Conservation (phyloP, 805 yeast species). For the Debaryomyces prosopidis region DNA sequence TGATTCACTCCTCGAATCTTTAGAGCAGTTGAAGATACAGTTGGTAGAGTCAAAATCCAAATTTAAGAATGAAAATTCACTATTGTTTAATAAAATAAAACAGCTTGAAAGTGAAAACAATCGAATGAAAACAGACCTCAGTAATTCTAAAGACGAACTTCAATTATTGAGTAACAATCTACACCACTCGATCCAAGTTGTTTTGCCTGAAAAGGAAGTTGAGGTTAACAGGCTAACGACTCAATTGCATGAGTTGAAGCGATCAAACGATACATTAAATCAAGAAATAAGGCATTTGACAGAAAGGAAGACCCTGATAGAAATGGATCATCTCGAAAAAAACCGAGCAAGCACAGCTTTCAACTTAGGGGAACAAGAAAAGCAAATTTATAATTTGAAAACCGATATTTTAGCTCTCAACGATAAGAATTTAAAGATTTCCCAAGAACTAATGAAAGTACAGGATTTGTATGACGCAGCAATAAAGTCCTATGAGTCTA, state of each 20-base stretch:
- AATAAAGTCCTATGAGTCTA: constrained; percentile 21
- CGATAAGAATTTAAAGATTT: constrained; percentile 20
- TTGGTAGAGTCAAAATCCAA: constrained; percentile 5
- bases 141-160: constrained; percentile 8
- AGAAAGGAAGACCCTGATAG: not conserved
- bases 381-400: constrained; percentile 12
- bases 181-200: constrained; percentile 11
- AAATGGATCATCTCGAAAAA: not conserved
- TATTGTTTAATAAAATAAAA: constrained; percentile 10
- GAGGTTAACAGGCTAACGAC: constrained; percentile 19
- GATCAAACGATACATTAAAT: not conserved
- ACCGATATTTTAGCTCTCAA: constrained; percentile 15
- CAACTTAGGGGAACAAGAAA: constrained; percentile 9
- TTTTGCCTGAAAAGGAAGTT: constrained; percentile 22
- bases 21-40: constrained; percentile 12
- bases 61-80: constrained; percentile 9
- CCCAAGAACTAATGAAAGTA: constrained; percentile 16
- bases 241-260: constrained; percentile 12
- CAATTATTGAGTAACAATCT: constrained; percentile 6
- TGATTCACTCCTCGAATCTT: constrained; percentile 3
- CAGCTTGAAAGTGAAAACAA: constrained; percentile 9
- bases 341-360: not conserved
- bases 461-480: constrained; percentile 14
- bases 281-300: not conserved
- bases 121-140: constrained; percentile 6